Evolutionary conservation across 2,329 filamentous ascomycete species (phyloP), one percentile per base, ranked within the genome.

Genomic region (Diaporthe ilicicola): DNA sequence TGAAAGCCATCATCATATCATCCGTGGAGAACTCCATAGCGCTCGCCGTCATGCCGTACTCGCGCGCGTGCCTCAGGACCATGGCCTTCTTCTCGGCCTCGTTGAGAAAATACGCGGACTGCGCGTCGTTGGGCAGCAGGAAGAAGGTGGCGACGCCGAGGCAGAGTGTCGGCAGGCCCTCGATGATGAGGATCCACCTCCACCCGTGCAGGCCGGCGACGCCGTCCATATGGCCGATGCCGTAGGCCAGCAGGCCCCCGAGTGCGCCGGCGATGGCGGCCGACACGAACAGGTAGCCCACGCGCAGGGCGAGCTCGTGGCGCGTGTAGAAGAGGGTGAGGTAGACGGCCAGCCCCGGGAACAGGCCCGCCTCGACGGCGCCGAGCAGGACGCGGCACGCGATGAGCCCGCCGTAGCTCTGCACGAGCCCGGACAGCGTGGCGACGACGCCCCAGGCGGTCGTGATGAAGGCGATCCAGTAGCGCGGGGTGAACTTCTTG

Each of bases 271-370:
- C 91, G 4, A 93, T 83, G 1, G 93, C 92, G 1, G 92, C 88
- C 53, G 86, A 89, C 64, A 92, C 90, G 77, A 94, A 94, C 0
- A 94, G 85, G 75, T 93, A 94, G 1, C 91, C 91, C 3, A 94
- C 90, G 2, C 93, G 89, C 51, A 94, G 81, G 5, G 91, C 92
- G 1, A 94, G 86, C 79, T 94, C 92, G 34, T 87, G 85, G 76
- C 92, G 92, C 56, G 89, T 92, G 81, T 94, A 94, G 83, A 93
- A 94, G 74, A 94, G 87, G 0, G 92, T 94, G 22, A 94, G 84
- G 75, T 93, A 93, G 22, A 92, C 81, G 6, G 88, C 90, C 74
- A 92, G 81, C 0, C 92, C 91, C 0, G 92, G 92, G 74, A 93
- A 93, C 0, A 93, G 82, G 0, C 91, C 92, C 0, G 89, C 91